Percentiles rank a stretch among this genome's conserved stretches.
These are phyloP conservation scores for Globisporangium abappressorium DNA, from an alignment of 352 stramenopile species.

Conservation along the genomic window DNA sequence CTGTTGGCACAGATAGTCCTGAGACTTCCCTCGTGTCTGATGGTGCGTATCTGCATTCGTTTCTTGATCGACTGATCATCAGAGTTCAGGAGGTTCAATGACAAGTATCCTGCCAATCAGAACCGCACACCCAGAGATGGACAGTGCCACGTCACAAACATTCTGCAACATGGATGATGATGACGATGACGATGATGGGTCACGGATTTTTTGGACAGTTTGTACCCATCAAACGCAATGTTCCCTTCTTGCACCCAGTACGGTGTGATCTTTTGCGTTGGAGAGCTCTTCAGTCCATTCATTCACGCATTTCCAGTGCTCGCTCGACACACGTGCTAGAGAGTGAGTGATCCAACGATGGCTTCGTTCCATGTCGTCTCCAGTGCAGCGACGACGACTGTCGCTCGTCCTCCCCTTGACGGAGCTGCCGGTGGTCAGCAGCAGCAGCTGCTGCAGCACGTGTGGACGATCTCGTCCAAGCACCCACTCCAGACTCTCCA, in stretches of 20 bases:
- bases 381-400: background rate
- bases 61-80: no score
- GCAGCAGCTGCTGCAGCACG: background rate
- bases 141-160: background rate
- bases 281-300: background rate
- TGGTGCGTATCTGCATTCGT: no score
- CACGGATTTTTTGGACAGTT: background rate
- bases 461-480: constrained; percentile 2
- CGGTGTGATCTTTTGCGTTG: no score
- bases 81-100: no score
- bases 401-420: no score
- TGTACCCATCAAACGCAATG: background rate
- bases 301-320: background rate
- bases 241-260: background rate
- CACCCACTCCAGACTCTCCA: constrained; percentile 7
- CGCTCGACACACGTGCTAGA: background rate
- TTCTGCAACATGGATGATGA: background rate
- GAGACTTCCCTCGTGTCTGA: no score
- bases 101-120: no score
- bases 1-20: no score
- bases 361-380: background rate
- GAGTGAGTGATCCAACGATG: background rate
- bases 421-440: background rate
- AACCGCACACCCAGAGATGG: no score
- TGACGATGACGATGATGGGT: background rate